Conservation (phyloP, 1,139 yeast genomes). For the Kodamaea derodonti region DNA sequence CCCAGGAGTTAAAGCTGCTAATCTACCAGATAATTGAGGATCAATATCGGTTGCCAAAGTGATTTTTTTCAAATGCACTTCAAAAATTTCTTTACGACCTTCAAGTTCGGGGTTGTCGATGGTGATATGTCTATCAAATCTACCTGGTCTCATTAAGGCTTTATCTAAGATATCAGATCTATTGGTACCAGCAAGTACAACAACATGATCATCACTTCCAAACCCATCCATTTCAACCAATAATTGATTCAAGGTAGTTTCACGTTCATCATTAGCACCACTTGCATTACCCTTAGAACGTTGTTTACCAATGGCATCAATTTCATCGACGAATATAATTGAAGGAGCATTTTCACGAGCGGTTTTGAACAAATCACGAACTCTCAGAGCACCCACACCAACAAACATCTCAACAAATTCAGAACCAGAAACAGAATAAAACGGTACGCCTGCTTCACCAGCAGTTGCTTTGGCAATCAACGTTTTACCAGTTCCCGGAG, state of each 20-base stretch:
- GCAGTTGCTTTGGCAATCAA: conserved; percentile 97
- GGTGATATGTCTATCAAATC: conserved; percentile 90
- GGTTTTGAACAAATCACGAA: conserved; percentile 86
- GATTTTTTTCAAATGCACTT: conserved; percentile 74
- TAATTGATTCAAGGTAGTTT: conserved; percentile 90
- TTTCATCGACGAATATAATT: conserved; percentile 92
- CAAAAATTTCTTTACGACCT: conserved; percentile 89
- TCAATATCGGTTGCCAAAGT: conserved; percentile 46
- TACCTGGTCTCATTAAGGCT: conserved; percentile 93
- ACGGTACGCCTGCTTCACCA: conserved; percentile 98
- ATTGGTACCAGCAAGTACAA: conserved; percentile 95
- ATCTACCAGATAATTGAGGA: conserved; percentile 66
- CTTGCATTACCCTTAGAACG: conserved; percentile 81
- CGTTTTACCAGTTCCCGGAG: conserved; percentile 99
- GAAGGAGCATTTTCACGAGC: conserved; percentile 94
- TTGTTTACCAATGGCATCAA: conserved; percentile 96
- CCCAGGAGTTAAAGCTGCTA: conserved; percentile 96
- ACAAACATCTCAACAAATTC: conserved; percentile 98
- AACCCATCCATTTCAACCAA: conserved; percentile 99
- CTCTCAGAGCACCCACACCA: conserved; percentile 98
- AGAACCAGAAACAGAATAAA: conserved; percentile 93
- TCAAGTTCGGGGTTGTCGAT: conserved; percentile 90
- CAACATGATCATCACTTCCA: conserved; percentile 84
- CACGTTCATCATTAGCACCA: conserved; percentile 94
- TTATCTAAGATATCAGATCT: conserved; percentile 90